phyloP scores from a whole-genome alignment of 2,329 filamentous ascomycete species.

The Cercospora sp. region DNA sequence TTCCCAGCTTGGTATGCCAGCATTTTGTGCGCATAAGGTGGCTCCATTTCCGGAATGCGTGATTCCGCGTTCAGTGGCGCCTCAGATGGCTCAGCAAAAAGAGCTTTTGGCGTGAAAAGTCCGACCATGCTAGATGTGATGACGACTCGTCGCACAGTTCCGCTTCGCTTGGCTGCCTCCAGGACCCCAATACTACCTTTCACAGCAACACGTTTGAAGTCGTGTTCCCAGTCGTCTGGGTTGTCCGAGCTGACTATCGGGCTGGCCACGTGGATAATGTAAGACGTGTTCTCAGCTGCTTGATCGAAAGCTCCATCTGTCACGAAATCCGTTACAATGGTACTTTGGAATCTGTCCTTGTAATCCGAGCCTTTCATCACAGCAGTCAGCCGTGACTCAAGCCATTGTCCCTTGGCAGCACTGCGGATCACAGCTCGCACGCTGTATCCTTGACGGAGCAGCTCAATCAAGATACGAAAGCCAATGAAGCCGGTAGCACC shows the following conservation, averaged over 20 bases:
- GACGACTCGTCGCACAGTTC: conserved; percentile 44
- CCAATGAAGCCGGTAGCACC: conserved; percentile 45
- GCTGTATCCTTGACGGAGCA: conserved; percentile 41
- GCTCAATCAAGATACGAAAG: conserved; percentile 37
- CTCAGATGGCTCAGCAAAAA: conserved; percentile 13
- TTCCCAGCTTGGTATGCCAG: conserved; percentile 35
- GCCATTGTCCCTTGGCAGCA: conserved; percentile 34
- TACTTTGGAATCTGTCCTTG: conserved; percentile 34
- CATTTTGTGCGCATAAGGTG: conserved; percentile 25
- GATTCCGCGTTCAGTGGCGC: conserved; percentile 15
- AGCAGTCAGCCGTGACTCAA: conserved; percentile 28
- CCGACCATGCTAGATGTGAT: conserved; percentile 41
- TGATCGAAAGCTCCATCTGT: conserved; percentile 38
- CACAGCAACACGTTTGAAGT: conserved; percentile 33
- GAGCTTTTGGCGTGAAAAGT: conserved; percentile 23
- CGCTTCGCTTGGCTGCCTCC: conserved; percentile 39
- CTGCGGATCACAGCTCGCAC: conserved; percentile 43
- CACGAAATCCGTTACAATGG: conserved; percentile 39
- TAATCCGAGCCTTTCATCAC: neutral
- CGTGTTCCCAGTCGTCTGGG: conserved; percentile 8
- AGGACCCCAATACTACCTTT: conserved; percentile 43
- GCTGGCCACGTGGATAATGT: conserved; percentile 35
- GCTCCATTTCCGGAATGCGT: conserved; percentile 18
- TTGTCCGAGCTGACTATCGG: conserved; percentile 26
- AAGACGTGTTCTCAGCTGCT: conserved; percentile 37